Conservation (phyloP, 352 stramenopile genomes). For the Blastocystis sp. region DNA sequence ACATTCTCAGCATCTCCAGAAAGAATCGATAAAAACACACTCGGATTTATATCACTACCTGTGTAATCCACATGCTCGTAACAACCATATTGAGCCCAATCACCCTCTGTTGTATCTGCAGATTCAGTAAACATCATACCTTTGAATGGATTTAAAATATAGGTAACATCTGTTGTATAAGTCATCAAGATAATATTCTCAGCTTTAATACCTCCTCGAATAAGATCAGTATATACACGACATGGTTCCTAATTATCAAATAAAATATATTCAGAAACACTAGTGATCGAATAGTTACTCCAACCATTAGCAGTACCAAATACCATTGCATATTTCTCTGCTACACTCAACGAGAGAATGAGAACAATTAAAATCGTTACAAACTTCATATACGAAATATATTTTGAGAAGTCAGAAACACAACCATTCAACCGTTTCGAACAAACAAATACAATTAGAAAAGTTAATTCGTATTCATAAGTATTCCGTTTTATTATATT, state of each 20-base stretch:
- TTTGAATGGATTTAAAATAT: conserved; percentile 4
- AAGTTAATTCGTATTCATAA: background rate
- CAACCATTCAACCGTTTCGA: background rate
- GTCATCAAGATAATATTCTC: conserved; percentile 61
- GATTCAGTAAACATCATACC: conserved; percentile 44
- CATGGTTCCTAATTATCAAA: background rate
- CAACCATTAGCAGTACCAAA: conserved; percentile 27
- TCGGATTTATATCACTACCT: background rate
- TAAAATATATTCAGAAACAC: background rate
- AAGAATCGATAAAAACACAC: conserved; percentile 12
- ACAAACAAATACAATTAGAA: background rate
- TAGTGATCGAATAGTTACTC: conserved; percentile 53
- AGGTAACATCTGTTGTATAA: background rate
- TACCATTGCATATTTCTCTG: conserved; percentile 61
- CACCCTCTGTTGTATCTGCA: background rate
- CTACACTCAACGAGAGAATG: background rate
- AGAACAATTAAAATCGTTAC: background rate
- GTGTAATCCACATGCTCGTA: conserved; percentile 51
- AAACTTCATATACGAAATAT: conserved; percentile 13
- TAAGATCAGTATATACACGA: conserved; percentile 17
- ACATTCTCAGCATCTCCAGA: conserved; percentile 23
- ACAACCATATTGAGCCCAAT: conserved; percentile 55
- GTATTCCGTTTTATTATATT: no score
- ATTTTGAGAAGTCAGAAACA: background rate
- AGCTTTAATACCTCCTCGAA: conserved; percentile 42